Base-by-base conservation (phyloP, 1,284 basidiomycete genomes). In the Rhodotorula sp. region DNA sequence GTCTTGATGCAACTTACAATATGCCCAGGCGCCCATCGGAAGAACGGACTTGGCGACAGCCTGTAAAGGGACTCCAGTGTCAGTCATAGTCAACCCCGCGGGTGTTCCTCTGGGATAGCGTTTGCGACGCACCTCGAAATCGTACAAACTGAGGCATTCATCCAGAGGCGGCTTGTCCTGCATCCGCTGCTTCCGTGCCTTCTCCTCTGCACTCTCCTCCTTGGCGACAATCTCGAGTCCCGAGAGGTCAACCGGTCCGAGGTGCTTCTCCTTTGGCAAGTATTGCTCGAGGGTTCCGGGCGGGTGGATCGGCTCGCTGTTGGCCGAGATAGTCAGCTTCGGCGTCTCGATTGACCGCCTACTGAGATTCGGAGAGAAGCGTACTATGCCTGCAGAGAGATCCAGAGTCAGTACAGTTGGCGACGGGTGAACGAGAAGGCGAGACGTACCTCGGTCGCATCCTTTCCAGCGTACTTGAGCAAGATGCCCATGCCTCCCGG, bases 121-220 rank as follows among this genome's bases (percentile, higher is more conserved):
- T 12, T 2, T 23, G 73, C 2, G 0, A n/a, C 81, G n/a, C 66
- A 89, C 89, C 84, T 96, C 93, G 76, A 97, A 95, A 81, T 97
- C 93, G 81, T 94, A 92, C 76, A 97, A 82, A 77, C 90, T 93
- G 49, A 96, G 84, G 65, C 93, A 90, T 81, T 91, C 88, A 63
- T 86, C 86, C 31, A 97, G 84, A 3, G 87, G 83, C 0, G 93
- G 93, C 67, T 87, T 84, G 62, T 85, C 83, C 20, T 65, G 65
- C 48, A 75, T 52, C 7, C 78, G 66, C 39, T 71, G 83, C 73
- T 84, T 84, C 20, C 89, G 86, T 1, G 82, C 85, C 77, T 86
- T 87, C 80, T 90, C 88, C 67, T 85, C 86, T 34, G 87, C 85
- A 0, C 87, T 87, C 16, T 88, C 81, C 62, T 83, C 82, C 60